phyloP scores from a whole-genome alignment of 2,329 filamentous ascomycete genomes.

The Myriangium duriaei region DNA sequence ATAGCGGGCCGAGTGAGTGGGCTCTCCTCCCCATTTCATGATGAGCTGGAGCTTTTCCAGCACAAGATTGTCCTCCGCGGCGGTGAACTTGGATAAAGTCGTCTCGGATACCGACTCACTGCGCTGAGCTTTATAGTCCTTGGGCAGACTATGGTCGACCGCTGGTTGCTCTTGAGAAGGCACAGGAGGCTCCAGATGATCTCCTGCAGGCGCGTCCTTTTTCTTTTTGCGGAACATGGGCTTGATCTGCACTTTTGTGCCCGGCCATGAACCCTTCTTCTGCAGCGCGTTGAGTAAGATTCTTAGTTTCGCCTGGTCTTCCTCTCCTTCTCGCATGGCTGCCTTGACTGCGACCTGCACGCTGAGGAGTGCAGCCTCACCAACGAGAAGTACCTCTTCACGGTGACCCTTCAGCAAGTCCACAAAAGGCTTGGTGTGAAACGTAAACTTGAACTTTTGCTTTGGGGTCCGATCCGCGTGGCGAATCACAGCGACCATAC shows the following conservation, averaged over 20 bases:
- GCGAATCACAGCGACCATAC: slow-evolving; percentile 89
- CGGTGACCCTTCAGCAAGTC: slow-evolving; percentile 89
- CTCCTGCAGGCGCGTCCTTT: slow-evolving; percentile 35
- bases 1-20: slow-evolving; percentile 92
- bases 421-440: slow-evolving; percentile 92
- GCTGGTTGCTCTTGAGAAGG: not conserved
- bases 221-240: slow-evolving; percentile 94
- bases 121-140: slow-evolving; percentile 39
- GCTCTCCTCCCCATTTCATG: slow-evolving; percentile 98
- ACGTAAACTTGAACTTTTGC: slow-evolving; percentile 99
- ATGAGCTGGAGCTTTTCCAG: slow-evolving; percentile 94
- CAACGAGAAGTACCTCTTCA: slow-evolving; percentile 88
- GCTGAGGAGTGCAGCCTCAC: slow-evolving; percentile 75
- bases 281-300: slow-evolving; percentile 74
- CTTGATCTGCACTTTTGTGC: slow-evolving; percentile 98
- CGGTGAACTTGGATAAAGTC: slow-evolving; percentile 87
- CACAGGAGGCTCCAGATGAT: slow-evolving; percentile 14
- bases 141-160: slow-evolving; percentile 2
- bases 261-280: slow-evolving; percentile 87
- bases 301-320: slow-evolving; percentile 78
- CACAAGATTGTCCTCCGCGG: slow-evolving; percentile 81
- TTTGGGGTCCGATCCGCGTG: slow-evolving; percentile 97
- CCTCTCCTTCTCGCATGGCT: slow-evolving; percentile 64
- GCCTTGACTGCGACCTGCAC: slow-evolving; percentile 78
- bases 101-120: slow-evolving; percentile 81